Evolutionary conservation across 164 flowering plant species (phyloP).

Genomic region (Magnolia changhungtana): DNA sequence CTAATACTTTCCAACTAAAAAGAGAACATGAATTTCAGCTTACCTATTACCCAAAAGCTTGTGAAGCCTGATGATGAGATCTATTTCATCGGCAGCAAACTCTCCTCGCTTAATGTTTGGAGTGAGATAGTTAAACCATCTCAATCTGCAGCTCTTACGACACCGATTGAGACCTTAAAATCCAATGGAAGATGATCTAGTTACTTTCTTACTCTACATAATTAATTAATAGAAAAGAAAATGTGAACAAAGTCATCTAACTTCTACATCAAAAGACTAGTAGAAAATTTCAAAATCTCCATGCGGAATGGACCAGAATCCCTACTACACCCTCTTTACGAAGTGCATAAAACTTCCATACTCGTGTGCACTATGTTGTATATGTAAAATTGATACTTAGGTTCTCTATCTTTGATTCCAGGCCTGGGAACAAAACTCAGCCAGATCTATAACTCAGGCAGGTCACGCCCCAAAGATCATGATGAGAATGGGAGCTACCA

Average conservation of each 20-base stretch:
- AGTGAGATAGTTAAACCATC: conserved; percentile 14
- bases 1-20: too few relatives aligned
- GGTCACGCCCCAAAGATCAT: too few relatives aligned
- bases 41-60: conserved; percentile 18
- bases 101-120: conserved; percentile 12
- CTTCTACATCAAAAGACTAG: not conserved
- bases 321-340: too few relatives aligned
- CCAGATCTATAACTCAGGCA: too few relatives aligned
- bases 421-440: too few relatives aligned
- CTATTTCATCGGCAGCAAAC: conserved; percentile 7
- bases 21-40: not conserved
- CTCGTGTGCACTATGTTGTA: too few relatives aligned
- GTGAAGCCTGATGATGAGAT: conserved; percentile 15
- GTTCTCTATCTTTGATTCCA: too few relatives aligned
- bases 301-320: too few relatives aligned
- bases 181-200: not conserved
- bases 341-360: too few relatives aligned
- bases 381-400: too few relatives aligned
- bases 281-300: too few relatives aligned
- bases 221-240: not conserved
- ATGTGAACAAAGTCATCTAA: not conserved
- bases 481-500: too few relatives aligned
- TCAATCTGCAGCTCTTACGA: conserved; percentile 15
- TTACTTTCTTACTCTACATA: not conserved
- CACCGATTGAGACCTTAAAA: conserved; percentile 12